Conservation (phyloP, 306 rosid genomes). For the Carpinus viminea region DNA sequence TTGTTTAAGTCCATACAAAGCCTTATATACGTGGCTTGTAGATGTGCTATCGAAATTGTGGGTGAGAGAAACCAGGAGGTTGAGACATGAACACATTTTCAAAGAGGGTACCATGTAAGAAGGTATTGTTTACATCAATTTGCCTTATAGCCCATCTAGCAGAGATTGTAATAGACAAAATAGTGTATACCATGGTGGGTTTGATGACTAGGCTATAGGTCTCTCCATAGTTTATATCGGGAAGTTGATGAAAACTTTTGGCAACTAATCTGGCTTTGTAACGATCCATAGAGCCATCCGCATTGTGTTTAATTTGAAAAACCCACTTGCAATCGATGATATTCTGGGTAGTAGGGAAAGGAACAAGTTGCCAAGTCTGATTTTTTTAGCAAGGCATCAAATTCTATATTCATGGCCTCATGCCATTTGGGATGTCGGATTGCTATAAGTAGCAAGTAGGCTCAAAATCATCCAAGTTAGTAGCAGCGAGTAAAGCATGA, state of each 20-base stretch:
- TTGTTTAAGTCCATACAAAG: neutral
- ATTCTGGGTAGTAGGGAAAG: neutral
- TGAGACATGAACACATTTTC: neutral
- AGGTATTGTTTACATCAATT: neutral
- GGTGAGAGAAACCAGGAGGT: neutral
- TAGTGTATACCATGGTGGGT: neutral
- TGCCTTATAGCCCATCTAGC: neutral
- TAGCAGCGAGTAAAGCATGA: no score
- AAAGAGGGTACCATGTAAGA: neutral
- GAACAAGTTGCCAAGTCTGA: neutral
- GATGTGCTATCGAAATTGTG: neutral
- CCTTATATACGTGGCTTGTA: neutral
- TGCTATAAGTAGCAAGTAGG: neutral
- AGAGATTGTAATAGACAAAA: neutral
- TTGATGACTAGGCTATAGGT: neutral
- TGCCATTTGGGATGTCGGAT: neutral
- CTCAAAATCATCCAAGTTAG: no score
- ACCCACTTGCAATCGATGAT: neutral
- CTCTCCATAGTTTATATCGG: neutral
- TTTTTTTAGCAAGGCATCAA: neutral
- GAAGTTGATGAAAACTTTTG: neutral
- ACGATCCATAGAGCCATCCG: neutral
- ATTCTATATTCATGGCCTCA: neutral
- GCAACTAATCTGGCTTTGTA: neutral
- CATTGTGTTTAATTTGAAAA: neutral